phyloP scores from a whole-genome alignment of 371 early-diverging fungal species.

The Blakeslea trispora region DNA sequence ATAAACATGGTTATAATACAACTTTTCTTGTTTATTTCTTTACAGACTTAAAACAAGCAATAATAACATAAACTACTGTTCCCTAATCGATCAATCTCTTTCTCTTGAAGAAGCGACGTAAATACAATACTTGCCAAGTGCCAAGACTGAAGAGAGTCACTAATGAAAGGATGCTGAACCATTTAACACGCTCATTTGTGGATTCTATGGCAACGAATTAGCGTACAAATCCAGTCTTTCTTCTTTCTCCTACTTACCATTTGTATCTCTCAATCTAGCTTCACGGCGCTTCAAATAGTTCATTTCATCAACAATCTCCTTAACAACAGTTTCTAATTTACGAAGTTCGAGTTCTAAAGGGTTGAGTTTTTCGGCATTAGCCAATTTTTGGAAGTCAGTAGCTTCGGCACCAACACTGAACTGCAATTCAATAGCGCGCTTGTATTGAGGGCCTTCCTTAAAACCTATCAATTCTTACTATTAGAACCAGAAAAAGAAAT shows the following conservation, averaged over 20 bases:
- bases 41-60: no score
- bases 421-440: constrained; percentile 69
- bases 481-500: not conserved
- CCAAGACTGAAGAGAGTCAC: constrained; percentile 68
- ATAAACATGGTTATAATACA: no score
- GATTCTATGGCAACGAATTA: constrained; percentile 57
- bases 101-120: constrained; percentile 82
- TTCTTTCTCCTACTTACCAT: constrained; percentile 58
- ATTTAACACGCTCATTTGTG: constrained; percentile 82
- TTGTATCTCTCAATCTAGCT: constrained; percentile 81
- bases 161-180: constrained; percentile 74
- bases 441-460: constrained; percentile 55
- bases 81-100: constrained; percentile 80
- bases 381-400: constrained; percentile 66
- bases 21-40: constrained; percentile 3
- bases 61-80: no score
- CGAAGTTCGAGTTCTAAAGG: constrained; percentile 90
- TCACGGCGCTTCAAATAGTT: constrained; percentile 79
- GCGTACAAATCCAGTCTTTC: not conserved
- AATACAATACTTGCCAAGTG: constrained; percentile 81
- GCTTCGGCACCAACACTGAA: constrained; percentile 90
- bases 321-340: constrained; percentile 73
- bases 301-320: constrained; percentile 80
- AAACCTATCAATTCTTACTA: constrained; percentile 44
- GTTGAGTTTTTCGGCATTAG: constrained; percentile 75